Evolutionary conservation across 2,329 filamentous ascomycete genomes (phyloP), one percentile per base, ranked within the genome.

Genomic region (Venturia oleaginea): DNA sequence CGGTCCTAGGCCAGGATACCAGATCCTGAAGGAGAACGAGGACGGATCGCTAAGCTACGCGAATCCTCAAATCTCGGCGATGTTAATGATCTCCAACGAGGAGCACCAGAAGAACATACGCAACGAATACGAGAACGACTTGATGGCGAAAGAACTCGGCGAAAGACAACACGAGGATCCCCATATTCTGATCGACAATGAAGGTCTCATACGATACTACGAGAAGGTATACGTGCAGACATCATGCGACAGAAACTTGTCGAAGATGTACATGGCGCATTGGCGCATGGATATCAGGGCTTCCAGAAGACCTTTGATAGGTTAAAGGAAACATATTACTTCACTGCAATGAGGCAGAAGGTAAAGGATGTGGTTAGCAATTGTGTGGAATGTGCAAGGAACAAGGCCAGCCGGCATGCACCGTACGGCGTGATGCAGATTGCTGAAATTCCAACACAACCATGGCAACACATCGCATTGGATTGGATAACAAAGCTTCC

Each of bases 391-490:
- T 42, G 15, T 17, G 13, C 15, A 42, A 42, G 38, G 13, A 42
- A 11, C 15, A 42, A 42, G 15, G 38, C 38, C 15, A 42, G 15
- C 13, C 4, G 42, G 2, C 46, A 68, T 13, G 42, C 43, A n/a
- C 43, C 46, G 5, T 61, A 63, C 1, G 65, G 66, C 4, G 17
- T 66, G 0, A 51, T 70, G 11, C 32, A 67, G 8, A 63, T 62
- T 13, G 37, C 68, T 7, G 63, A 65, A 15, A 63, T 69, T 15
- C 66, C 62, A 11, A 43, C 65, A 0, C 55, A 64, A n/a, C 64
- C 60, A 6, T 68, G 54, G 66, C 62, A 66, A 59, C 19, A 69
- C 15, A 34, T 71, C 0, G 62, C 61, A 4, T 67, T 68, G 19
- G 68, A 71, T 27, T 67, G 68, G 17, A 57, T 67, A 11, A 27